These are phyloP conservation scores for Aquilaria yunnanensis DNA, from an alignment of 345 rosid genomes.

Conservation along the genomic window DNA sequence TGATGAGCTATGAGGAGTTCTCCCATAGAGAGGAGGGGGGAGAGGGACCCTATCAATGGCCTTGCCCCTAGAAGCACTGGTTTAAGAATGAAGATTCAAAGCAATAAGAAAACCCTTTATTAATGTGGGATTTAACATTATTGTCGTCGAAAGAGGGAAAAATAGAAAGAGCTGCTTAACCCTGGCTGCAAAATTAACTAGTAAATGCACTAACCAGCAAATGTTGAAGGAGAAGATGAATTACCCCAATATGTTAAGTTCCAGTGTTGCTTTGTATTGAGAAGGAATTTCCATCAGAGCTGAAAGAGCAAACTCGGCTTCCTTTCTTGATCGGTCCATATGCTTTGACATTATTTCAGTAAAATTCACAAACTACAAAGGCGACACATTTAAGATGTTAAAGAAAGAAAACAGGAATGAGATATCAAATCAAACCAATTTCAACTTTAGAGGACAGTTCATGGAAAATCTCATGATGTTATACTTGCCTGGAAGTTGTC, in stretches of 20 bases:
- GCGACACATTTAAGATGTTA: background rate
- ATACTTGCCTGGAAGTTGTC: conserved; percentile 72
- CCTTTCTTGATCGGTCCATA: conserved; percentile 47
- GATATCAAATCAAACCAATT: too few relatives aligned
- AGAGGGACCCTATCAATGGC: conserved; percentile 48
- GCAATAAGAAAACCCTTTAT: background rate
- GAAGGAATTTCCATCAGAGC: conserved; percentile 93
- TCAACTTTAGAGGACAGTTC: too few relatives aligned
- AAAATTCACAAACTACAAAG: conserved; percentile 74
- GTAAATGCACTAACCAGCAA: too few relatives aligned
- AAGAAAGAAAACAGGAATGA: too few relatives aligned
- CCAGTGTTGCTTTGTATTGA: conserved; percentile 83
- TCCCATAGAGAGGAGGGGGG: conserved; percentile 61
- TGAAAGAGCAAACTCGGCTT: conserved; percentile 74
- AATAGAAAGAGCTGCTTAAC: background rate
- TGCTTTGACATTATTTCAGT: conserved; percentile 85
- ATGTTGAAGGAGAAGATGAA: background rate
- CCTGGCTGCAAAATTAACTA: too few relatives aligned
- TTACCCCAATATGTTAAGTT: conserved; percentile 70
- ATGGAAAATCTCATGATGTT: background rate
- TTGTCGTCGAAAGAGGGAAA: conserved; percentile 1
- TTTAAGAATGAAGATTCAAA: conserved; percentile 15
- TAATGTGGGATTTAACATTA: too few relatives aligned
- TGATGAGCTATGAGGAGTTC: conserved; percentile 28
- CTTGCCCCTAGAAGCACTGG: conserved; percentile 34